Conservation (phyloP, 257 asterid genomes). For the Hygrophila difformis region DNA sequence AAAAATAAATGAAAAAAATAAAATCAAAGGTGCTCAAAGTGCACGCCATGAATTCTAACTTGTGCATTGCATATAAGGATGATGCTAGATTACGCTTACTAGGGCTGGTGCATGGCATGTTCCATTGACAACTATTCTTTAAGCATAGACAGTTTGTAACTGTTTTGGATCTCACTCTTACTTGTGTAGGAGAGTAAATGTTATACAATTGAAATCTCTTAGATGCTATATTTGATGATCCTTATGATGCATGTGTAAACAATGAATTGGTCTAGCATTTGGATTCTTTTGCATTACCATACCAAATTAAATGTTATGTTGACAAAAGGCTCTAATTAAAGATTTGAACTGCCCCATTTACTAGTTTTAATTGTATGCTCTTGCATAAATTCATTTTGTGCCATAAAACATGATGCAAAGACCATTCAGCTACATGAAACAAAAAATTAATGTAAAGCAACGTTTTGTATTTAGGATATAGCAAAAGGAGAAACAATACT, state of each 20-base stretch:
- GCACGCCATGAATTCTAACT: too few species aligned
- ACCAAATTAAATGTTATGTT: slow-evolving; percentile 6
- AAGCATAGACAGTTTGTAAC: too few species aligned
- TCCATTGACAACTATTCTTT: too few species aligned
- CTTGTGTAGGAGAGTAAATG: too few species aligned
- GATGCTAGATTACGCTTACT: background rate
- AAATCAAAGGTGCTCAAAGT: too few species aligned
- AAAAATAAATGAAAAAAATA: too few species aligned
- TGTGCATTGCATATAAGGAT: too few species aligned
- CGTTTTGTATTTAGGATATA: slow-evolving; percentile 50
- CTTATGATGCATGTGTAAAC: slow-evolving; percentile 6
- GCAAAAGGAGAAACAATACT: slow-evolving; percentile 71
- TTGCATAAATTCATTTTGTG: background rate
- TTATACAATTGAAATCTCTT: slow-evolving; percentile 1
- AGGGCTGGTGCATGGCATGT: too few species aligned
- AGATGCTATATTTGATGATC: background rate
- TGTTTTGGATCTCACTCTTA: too few species aligned
- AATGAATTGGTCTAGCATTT: slow-evolving; percentile 7
- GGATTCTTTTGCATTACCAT: slow-evolving; percentile 6
- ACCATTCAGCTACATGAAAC: too few species aligned
- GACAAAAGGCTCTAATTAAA: slow-evolving; percentile 12
- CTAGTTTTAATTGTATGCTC: too few species aligned
- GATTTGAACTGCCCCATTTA: background rate
- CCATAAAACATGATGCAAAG: background rate
- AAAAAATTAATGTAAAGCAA: slow-evolving; percentile 4